A percentile compares a stretch with the other conserved stretches of the same genome.
phyloP scores from a whole-genome alignment of 352 stramenopile genomes.

The Blastocystis sp. region DNA sequence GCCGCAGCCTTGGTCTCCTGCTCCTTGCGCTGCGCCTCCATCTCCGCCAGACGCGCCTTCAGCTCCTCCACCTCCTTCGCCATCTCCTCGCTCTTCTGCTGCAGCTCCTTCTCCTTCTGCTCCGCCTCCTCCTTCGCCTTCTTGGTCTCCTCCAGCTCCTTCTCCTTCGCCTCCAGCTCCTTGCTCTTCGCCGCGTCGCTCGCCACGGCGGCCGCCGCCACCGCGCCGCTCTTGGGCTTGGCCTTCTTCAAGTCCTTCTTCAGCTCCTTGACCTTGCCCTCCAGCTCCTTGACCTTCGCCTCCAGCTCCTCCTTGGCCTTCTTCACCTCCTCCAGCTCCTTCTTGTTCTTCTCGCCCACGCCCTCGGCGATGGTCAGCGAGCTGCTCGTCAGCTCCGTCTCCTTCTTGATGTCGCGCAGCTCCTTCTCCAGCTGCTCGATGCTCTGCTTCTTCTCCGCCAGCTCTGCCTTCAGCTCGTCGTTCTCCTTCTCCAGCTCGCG shows the following conservation, averaged over 20 bases:
- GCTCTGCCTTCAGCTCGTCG: neutral
- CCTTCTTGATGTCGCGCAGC: neutral
- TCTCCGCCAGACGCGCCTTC: neutral
- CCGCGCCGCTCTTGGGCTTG: neutral
- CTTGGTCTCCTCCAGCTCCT: neutral
- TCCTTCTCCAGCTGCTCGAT: neutral
- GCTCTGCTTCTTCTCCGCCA: conserved; percentile 1
- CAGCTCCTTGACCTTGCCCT: neutral
- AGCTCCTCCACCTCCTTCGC: conserved; percentile 30
- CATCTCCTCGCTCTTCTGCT: conserved; percentile 13
- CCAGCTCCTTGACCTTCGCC: conserved; percentile 35
- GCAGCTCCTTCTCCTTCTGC: conserved; percentile 19
- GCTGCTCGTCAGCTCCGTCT: neutral
- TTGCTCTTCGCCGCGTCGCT: neutral
- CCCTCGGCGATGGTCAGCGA: neutral
- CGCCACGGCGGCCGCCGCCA: neutral
- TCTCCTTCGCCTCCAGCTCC: conserved; percentile 8
- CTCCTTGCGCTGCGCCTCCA: neutral
- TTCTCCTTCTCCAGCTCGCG: conserved; percentile 50
- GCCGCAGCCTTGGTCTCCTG: neutral
- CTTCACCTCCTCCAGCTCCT: conserved; percentile 7
- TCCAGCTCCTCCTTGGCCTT: conserved; percentile 9
- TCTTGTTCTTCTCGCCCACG: neutral
- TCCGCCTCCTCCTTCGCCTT: neutral
- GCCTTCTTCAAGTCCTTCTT: conserved; percentile 26